phyloP scores from a whole-genome alignment of 139 green algal species.

The Chlamydomonas applanata region DNA sequence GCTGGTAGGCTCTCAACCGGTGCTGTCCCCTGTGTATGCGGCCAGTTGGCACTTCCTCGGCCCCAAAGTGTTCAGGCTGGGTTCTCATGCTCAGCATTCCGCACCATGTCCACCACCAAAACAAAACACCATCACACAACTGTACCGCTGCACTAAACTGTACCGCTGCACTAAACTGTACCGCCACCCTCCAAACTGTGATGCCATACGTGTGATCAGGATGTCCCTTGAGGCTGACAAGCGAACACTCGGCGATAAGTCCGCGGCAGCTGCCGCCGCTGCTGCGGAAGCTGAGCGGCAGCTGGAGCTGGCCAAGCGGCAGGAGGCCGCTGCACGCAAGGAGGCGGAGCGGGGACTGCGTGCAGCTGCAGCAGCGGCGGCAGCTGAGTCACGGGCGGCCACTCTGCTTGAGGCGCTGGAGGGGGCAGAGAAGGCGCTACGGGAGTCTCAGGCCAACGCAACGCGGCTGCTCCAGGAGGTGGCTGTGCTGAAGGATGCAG shows the following conservation, averaged over 20 bases:
- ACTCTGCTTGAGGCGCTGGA: constrained; percentile 35
- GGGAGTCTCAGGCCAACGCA: constrained; percentile 27
- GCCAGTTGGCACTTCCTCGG: too few relatives aligned
- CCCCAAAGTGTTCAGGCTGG: too few relatives aligned
- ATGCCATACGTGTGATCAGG: constrained; percentile 6
- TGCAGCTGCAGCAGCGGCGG: not conserved
- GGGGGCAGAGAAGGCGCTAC: constrained; percentile 22
- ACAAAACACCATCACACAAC: too few relatives aligned
- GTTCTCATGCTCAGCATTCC: too few relatives aligned
- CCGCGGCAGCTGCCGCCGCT: not conserved
- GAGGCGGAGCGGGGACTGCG: constrained; percentile 19
- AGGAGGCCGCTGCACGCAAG: constrained; percentile 18
- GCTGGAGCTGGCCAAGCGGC: not conserved
- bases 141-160: too few relatives aligned
- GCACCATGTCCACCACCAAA: too few relatives aligned
- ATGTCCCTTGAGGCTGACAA: constrained; percentile 30
- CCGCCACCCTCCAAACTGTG: too few relatives aligned
- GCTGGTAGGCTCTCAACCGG: too few relatives aligned
- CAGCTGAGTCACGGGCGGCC: constrained; percentile 4
- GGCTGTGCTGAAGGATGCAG: not conserved
- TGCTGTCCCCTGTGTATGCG: too few relatives aligned
- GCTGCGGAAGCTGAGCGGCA: constrained; percentile 8
- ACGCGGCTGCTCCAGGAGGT: constrained; percentile 26
- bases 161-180: too few relatives aligned
- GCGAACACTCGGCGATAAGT: constrained; percentile 15